Percentiles rank a stretch among this genome's conserved stretches.
phyloP scores from a whole-genome alignment of 1,284 basidiomycete species.

The Trametes versicolor region DNA sequence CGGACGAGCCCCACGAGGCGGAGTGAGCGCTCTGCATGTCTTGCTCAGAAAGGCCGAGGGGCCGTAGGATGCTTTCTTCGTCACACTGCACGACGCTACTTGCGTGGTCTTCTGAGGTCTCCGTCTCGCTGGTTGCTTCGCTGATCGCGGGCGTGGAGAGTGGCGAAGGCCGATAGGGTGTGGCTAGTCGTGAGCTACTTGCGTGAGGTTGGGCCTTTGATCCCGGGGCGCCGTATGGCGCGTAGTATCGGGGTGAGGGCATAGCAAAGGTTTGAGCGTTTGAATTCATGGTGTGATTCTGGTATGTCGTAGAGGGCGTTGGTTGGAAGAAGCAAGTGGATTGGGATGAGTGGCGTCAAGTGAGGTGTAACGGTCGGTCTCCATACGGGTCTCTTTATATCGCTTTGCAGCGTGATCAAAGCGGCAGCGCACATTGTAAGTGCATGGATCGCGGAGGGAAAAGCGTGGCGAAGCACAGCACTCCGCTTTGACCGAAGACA shows the following conservation, averaged over 20 bases:
- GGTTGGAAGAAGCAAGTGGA: neutral
- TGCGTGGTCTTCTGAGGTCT: neutral
- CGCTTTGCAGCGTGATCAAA: conserved; percentile 1
- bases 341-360: too few species aligned
- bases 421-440: conserved; percentile 2
- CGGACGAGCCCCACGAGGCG: conserved; percentile 7
- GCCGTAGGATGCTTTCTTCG: conserved; percentile 4
- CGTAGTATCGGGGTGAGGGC: neutral
- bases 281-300: conserved; percentile 5
- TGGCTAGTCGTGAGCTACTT: neutral
- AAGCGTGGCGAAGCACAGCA: neutral
- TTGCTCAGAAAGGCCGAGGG: conserved; percentile 9
- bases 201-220: neutral
- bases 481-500: conserved; percentile 8
- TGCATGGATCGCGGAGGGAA: neutral
- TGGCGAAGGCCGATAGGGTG: conserved; percentile 11
- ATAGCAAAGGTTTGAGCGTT: neutral
- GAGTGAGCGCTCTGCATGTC: conserved; percentile 4
- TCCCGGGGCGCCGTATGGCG: neutral
- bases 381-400: conserved; percentile 10
- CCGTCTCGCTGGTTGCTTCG: conserved; percentile 10
- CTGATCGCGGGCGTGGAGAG: conserved; percentile 19
- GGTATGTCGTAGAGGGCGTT: neutral
- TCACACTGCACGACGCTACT: conserved; percentile 1
- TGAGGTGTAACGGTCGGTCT: neutral